phyloP scores from a whole-genome alignment of 1,284 basidiomycete species.

The Grifola frondosa region DNA sequence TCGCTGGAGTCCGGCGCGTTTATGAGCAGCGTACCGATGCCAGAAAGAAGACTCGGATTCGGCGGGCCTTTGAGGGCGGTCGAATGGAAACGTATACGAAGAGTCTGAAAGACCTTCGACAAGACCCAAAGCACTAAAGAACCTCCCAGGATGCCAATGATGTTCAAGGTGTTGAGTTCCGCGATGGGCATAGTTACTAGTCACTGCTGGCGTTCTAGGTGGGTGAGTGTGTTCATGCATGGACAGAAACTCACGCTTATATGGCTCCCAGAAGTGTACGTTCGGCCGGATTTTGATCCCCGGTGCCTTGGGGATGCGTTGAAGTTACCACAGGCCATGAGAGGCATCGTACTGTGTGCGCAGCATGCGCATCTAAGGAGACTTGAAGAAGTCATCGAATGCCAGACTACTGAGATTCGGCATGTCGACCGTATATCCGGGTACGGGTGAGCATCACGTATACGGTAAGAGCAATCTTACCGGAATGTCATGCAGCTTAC shows the following conservation, averaged over 20 bases:
- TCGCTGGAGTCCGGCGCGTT: slow-evolving; percentile 14
- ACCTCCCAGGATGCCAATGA: slow-evolving; percentile 5
- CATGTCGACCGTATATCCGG: no score
- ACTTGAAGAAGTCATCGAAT: no score
- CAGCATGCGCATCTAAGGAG: no score
- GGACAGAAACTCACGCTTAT: background rate
- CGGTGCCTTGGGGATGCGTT: no score
- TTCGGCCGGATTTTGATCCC: no score
- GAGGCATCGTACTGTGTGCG: no score
- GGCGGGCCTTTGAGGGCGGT: slow-evolving; percentile 36
- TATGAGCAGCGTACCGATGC: slow-evolving; percentile 17
- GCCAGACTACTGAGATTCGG: no score
- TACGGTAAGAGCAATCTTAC: no score
- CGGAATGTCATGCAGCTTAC: no score
- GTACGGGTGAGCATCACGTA: no score
- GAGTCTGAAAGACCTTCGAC: slow-evolving; percentile 11
- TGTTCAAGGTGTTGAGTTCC: slow-evolving; percentile 7
- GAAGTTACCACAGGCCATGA: no score
- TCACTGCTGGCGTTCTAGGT: slow-evolving; percentile 7
- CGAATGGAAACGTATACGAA: slow-evolving; percentile 13
- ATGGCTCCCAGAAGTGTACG: background rate
- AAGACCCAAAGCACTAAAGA: slow-evolving; percentile 16
- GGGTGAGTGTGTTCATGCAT: background rate
- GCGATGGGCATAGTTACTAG: slow-evolving; percentile 4
- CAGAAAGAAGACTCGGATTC: slow-evolving; percentile 28